Conservation (phyloP, 306 rosid species). For the Astragalus membranaceus region DNA sequence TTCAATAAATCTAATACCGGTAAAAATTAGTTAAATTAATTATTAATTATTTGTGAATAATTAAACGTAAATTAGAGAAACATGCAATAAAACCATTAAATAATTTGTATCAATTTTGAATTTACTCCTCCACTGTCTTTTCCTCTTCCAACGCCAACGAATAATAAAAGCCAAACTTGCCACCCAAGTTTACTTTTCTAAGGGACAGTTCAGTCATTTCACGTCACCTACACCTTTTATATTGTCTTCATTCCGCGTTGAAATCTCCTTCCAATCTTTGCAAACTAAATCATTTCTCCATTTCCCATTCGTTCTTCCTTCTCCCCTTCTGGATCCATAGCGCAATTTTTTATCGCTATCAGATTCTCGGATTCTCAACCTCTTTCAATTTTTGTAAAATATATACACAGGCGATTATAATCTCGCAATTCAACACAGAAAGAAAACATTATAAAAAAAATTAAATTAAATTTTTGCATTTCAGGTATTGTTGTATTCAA, state of each 20-base stretch:
- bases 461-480: not conserved
- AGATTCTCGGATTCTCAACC: not conserved
- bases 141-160: not conserved
- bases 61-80: too few species aligned
- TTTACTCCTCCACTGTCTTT: not conserved
- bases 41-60: too few species aligned
- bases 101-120: too few species aligned
- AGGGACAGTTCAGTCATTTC: slow-evolving; percentile 19
- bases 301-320: slow-evolving; percentile 1
- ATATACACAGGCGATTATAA: not conserved
- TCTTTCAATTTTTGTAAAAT: not conserved
- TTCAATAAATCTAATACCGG: too few species aligned
- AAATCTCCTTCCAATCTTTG: slow-evolving; percentile 17
- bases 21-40: too few species aligned
- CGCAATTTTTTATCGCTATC: not conserved
- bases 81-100: too few species aligned
- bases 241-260: not conserved
- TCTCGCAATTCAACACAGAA: not conserved
- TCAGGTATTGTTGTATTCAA: too few species aligned
- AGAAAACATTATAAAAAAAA: not conserved
- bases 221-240: not conserved
- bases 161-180: not conserved
- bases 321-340: slow-evolving; percentile 19
- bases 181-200: not conserved
- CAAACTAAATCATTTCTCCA: not conserved